Percentiles rank a stretch among this genome's conserved stretches.
Evolutionary conservation across 2,329 filamentous ascomycete species (phyloP).

Genomic region (Diaporthe australafricana): DNA sequence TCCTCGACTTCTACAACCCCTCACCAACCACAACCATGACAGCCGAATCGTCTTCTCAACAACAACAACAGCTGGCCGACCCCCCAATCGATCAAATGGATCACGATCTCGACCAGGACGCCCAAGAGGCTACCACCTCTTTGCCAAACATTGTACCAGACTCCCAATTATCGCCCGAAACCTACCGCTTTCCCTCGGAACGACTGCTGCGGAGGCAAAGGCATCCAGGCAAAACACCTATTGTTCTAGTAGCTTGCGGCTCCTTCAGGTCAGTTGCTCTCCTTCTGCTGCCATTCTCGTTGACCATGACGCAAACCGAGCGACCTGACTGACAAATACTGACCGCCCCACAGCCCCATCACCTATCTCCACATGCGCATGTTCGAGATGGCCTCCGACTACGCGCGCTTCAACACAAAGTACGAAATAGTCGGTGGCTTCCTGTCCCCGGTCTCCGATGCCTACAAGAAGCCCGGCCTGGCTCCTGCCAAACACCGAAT

Average conservation of each 20-base stretch:
- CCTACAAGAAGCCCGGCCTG: slow-evolving; percentile 83
- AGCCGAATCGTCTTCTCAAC: slow-evolving; percentile 2
- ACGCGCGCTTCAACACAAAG: slow-evolving; percentile 50
- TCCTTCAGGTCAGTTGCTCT: slow-evolving; percentile 46
- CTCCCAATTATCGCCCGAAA: slow-evolving; percentile 35
- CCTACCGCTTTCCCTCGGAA: slow-evolving; percentile 44
- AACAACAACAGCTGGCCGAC: neutral
- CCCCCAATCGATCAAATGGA: slow-evolving; percentile 14
- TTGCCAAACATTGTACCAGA: slow-evolving; percentile 34
- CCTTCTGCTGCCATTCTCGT: neutral
- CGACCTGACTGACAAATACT: slow-evolving; percentile 20
- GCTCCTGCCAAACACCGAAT: slow-evolving; percentile 79
- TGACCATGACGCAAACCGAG: neutral
- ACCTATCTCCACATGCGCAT: slow-evolving; percentile 50
- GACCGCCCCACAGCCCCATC: slow-evolving; percentile 39
- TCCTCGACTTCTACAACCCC: neutral
- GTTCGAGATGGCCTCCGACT: slow-evolving; percentile 53
- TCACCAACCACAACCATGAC: neutral
- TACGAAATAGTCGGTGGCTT: slow-evolving; percentile 92
- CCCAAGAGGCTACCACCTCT: slow-evolving; percentile 17
- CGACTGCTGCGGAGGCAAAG: slow-evolving; percentile 43
- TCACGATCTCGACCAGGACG: slow-evolving; percentile 6
- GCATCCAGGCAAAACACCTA: slow-evolving; percentile 45
- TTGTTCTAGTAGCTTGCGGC: slow-evolving; percentile 51
- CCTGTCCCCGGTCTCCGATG: slow-evolving; percentile 76